Base-by-base conservation (phyloP, 257 asterid genomes). In the Solanum lycopersicoides region DNA sequence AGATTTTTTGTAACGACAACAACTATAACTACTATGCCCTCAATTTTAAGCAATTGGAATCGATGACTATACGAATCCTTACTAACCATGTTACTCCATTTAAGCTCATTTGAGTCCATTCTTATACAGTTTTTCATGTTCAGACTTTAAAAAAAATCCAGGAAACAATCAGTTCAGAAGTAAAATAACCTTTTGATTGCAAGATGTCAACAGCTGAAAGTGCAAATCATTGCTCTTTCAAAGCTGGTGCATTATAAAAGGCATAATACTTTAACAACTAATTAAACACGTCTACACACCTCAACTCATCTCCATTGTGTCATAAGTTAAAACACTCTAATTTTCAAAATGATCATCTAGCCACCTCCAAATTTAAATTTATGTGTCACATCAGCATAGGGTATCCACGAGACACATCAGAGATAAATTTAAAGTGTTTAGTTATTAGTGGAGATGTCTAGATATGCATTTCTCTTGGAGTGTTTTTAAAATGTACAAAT, bases 321-420 rank as follows among this genome's bases (percentile, higher is more conserved):
- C 71, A 63, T 20, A n/a, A 56, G 32, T 63, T 63, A 25, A 63
- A 63, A 63, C 9, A 63, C 32, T 63, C 71, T 34, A n/a, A 63
- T 12, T 59, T 59, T 59, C 28, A 59, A 59, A 59, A 59, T 21
- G 0, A 59, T 59, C 16, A 63, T 63, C 4, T n/a, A 63, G 71
- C 11, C 71, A 63, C 34, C 3, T 63, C 16, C 4, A 63, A 63
- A 59, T 21, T 59, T n/a, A 63, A 63, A 59, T 21, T 59, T n/a
- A 63, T 3, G 1, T n/a, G 16, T 21, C 71, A 63, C 8, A 0
- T 63, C 32, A 63, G 34, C 32, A n/a, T 63, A 11, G 34, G 16
- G 16, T 63, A 34, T 63, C 8, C 0, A 0, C 16, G 1, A 63
- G 15, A 63, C 9, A n/a, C 71, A 63, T 63, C 0, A 0, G 34